Base-by-base conservation (phyloP, 176 grass and related monocot species). In the Carex scoparia region DNA sequence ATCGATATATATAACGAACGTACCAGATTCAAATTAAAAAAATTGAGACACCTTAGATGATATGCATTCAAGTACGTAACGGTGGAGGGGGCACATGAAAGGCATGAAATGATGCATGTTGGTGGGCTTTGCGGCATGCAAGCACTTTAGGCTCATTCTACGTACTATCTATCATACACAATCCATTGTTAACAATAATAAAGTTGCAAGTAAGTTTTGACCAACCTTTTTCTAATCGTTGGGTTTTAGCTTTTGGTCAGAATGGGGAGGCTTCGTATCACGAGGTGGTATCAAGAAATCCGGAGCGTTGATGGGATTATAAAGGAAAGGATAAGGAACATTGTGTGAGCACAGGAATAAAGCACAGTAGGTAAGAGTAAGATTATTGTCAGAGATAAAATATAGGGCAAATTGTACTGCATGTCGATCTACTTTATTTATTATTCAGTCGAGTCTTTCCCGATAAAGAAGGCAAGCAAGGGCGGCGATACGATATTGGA, bases 261-360 rank as follows among this genome's bases (percentile, higher is more conserved):
- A 81, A 78, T 6, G 2, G 70, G 84, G 37, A 60, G 69, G 84
- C 84, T 85, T 78, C 84, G 49, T 15, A 86, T 86, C 84, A 79
- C 84, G 71, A 86, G 84, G 70, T 46, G 33, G 23, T 40, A 5
- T 60, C 18, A 23, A 42, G 16, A 30, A 76, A 18, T 46, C 16
- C 51, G 69, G 35, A 32, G 10, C 35, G 67, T 51, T 60, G 54
- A 60, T 85, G 12, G 54, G 56, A 65, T 64, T 71, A 40, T 59
- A 38, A 56, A 84, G 42, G 14, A 33, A 40, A 14, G 10, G 1
- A 35, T 46, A 16, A 53, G 38, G 31, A 32, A 54, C 57, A 77
- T 31, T 61, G 65, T 65, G 65, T 73, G 51, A 67, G 87, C 87
- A 89, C 87, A 83, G 65, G 87, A 85, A 72, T 89, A 89, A 89